These are phyloP conservation scores for Heterobasidion irregulare DNA, from an alignment of 1,284 basidiomycete genomes.

Conservation along the genomic window DNA sequence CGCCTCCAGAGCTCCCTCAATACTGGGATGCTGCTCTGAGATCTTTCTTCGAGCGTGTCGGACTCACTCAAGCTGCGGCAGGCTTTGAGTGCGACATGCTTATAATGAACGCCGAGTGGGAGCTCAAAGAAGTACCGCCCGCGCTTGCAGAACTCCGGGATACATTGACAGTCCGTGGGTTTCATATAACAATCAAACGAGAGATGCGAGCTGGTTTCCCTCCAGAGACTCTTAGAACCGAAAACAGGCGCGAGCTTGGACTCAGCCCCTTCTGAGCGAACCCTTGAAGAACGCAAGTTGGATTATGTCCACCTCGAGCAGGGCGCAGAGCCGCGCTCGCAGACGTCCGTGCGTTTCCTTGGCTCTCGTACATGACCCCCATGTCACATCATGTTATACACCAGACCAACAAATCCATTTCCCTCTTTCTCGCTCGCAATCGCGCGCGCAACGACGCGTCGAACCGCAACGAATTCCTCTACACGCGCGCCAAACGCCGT, in stretches of 20 bases:
- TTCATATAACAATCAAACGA: not conserved
- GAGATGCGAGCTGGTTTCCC: constrained; percentile 1
- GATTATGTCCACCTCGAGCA: constrained; percentile 43
- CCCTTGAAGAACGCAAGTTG: constrained; percentile 58
- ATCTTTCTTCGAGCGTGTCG: constrained; percentile 44
- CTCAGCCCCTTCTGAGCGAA: constrained; percentile 5
- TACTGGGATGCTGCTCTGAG: constrained; percentile 58
- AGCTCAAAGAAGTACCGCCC: constrained; percentile 41
- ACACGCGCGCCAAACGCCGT: constrained; percentile 43
- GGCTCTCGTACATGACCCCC: not conserved
- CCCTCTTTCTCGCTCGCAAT: constrained; percentile 57
- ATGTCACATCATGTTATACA: not conserved
- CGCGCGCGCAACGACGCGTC: constrained; percentile 64
- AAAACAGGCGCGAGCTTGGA: not conserved
- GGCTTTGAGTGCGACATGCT: constrained; percentile 68
- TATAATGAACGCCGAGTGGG: constrained; percentile 58
- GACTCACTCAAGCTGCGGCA: constrained; percentile 49
- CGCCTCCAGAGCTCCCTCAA: constrained; percentile 33
- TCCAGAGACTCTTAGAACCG: constrained; percentile 11
- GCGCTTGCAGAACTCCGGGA: constrained; percentile 46
- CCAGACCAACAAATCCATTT: constrained; percentile 63
- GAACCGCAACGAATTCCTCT: constrained; percentile 65
- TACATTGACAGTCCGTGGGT: constrained; percentile 41
- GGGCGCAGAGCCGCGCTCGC: constrained; percentile 38
- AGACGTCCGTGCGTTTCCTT: constrained; percentile 40